Base-by-base conservation (phyloP, 176 grass and related monocot species). In the Microstegium vimineum region DNA sequence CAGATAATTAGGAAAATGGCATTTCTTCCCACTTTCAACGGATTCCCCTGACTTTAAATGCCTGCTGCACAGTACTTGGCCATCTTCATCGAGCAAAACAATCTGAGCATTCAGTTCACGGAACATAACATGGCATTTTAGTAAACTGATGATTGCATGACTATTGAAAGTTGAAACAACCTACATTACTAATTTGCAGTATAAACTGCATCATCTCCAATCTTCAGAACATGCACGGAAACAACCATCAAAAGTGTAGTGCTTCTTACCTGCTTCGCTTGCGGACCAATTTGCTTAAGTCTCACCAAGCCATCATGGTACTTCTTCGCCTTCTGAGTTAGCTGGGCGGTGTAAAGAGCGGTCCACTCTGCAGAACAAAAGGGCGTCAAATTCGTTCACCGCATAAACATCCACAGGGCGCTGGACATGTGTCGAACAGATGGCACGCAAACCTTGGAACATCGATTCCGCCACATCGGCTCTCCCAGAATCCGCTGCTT, bases 291-390 rank as follows among this genome's bases (percentile, higher is more conserved):
- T 33, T 81, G 68, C 40, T 54, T 78, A 30, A 98, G 84, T 75
- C 73, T 86, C 54, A 98, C 79, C 5, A 86, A 66, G 5, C 92
- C 95, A 60, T 94, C 90, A 37, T 94, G 92, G 46, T 80, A 93
- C 72, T 84, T 94, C 81, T 98, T 98, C 66, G 88, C 84, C 61
- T 93, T 98, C 73, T 91, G 86, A 75, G 92, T 93, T 75, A 94
- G 35, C 75, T 98, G 90, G 31, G 86, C 46, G 9, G 88, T 98
- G 81, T 98, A 94, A 52, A 98, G 36, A 5, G 86, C 79, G 42
- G 47, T 75, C 90, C 95, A 89, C 52, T 85, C 87, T 85, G n/a
- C 41, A 30, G n/a, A 85, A 35, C 71, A 56, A 27, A 76, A 76
- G 18, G 1, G 38, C 49, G 52, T 5, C 14, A 31, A 62, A 71